A percentile compares a stretch with the other conserved stretches of the same genome.
Conservation (phyloP, 148 eudicot genomes). For the Amaranthus hypochondriacus region DNA sequence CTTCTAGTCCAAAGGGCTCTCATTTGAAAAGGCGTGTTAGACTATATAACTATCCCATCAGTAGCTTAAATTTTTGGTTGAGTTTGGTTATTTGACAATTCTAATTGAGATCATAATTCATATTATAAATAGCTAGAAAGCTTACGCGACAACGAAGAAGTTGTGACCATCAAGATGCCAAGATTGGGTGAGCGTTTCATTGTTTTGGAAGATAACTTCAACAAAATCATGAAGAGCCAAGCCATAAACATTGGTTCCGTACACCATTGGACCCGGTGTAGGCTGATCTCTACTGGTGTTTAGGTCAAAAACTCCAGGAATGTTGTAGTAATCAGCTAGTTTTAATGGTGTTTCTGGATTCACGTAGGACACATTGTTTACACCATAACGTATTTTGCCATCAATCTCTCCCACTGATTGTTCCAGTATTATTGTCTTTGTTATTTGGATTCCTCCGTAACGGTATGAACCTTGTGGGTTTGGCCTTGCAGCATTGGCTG, state of each 20-base stretch:
- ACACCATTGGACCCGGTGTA: conserved; percentile 31
- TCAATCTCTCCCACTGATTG: conserved; percentile 42
- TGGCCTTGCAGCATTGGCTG: conserved; percentile 31
- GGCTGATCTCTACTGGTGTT: conserved; percentile 40
- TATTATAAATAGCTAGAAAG: neutral
- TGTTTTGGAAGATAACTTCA: conserved; percentile 75
- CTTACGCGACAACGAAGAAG: conserved; percentile 67
- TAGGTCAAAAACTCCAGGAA: conserved; percentile 57
- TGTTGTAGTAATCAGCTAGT: conserved; percentile 65
- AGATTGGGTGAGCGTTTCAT: conserved; percentile 53
- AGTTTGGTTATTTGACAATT: no score
- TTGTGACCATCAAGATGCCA: conserved; percentile 77
- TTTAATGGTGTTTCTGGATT: conserved; percentile 68
- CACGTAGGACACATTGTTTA: conserved; percentile 51
- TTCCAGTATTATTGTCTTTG: conserved; percentile 45
- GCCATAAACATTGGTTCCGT: conserved; percentile 48
- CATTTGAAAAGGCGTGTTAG: no score
- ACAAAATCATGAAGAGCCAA: conserved; percentile 52
- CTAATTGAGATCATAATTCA: neutral
- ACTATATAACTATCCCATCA: no score
- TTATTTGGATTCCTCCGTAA: conserved; percentile 50
- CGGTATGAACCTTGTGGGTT: conserved; percentile 77
- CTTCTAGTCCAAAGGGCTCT: no score
- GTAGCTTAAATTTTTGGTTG: no score
- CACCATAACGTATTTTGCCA: conserved; percentile 49